phyloP scores from a whole-genome alignment of 2,329 filamentous ascomycete genomes.

The Penicillium occitanis region DNA sequence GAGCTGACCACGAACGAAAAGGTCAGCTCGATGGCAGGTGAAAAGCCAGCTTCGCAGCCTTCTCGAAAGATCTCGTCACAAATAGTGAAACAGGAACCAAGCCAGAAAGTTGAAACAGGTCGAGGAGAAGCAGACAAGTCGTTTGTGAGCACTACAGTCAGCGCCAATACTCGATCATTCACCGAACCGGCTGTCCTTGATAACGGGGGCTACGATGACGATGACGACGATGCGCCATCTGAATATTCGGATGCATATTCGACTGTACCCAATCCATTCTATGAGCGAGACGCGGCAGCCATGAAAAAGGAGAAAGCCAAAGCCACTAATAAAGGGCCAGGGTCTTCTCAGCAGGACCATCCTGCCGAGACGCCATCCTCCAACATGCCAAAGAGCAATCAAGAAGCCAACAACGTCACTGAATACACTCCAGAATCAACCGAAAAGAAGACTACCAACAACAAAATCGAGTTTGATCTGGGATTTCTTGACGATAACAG shows the following conservation, averaged over 20 bases:
- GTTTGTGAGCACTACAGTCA: slow-evolving; percentile 15
- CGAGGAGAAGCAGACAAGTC: neutral
- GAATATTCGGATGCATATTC: slow-evolving; percentile 17
- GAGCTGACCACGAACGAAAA: neutral
- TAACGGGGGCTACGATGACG: slow-evolving; percentile 15
- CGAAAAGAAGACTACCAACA: neutral
- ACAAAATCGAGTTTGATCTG: neutral
- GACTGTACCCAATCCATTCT: slow-evolving; percentile 35
- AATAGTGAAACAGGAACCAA: neutral
- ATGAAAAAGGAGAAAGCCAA: slow-evolving; percentile 5
- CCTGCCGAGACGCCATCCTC: neutral
- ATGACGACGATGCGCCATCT: neutral
- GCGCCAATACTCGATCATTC: slow-evolving; percentile 8
- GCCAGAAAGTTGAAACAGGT: neutral
- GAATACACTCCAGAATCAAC: neutral
- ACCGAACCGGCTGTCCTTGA: neutral
- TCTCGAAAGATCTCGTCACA: neutral
- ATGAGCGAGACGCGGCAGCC: slow-evolving; percentile 26
- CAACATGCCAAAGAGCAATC: slow-evolving; percentile 6
- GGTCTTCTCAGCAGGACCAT: neutral
- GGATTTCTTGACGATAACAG: neutral
- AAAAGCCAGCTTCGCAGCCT: neutral
- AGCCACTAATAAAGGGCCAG: neutral
- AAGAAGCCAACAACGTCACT: neutral
- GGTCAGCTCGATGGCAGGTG: neutral